These are phyloP conservation scores for Naumovozyma baii DNA, from an alignment of 805 yeast genomes.

Conservation along the genomic window DNA sequence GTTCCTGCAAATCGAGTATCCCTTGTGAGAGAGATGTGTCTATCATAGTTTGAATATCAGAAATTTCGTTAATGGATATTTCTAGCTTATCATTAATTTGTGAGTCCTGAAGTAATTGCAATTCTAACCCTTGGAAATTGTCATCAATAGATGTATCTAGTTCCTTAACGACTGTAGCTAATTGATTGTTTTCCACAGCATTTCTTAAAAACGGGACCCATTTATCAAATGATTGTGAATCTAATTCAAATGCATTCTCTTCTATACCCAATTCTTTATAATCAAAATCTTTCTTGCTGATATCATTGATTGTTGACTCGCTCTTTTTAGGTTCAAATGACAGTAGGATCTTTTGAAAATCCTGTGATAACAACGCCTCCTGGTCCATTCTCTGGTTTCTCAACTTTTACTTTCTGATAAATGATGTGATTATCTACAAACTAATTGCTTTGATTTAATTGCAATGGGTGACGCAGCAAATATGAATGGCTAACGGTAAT, in stretches of 20 bases:
- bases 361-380: slow-evolving; percentile 21
- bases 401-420: too few relatives aligned
- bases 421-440: too few relatives aligned
- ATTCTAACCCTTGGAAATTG: slow-evolving; percentile 27
- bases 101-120: slow-evolving; percentile 26
- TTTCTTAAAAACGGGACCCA: slow-evolving; percentile 28
- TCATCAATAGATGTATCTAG: slow-evolving; percentile 27
- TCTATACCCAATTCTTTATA: neutral
- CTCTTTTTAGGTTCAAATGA: slow-evolving; percentile 9
- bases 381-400: slow-evolving; percentile 17
- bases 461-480: too few relatives aligned
- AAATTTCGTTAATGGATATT: slow-evolving; percentile 52
- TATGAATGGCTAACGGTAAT: too few relatives aligned
- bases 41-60: slow-evolving; percentile 50
- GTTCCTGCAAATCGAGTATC: slow-evolving; percentile 45
- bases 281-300: neutral
- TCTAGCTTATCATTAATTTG: slow-evolving; percentile 27
- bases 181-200: slow-evolving; percentile 19
- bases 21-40: slow-evolving; percentile 42
- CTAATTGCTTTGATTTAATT: too few relatives aligned
- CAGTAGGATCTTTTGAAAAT: slow-evolving; percentile 25
- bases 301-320: neutral
- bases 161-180: slow-evolving; percentile 21
- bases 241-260: slow-evolving; percentile 20
- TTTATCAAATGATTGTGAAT: slow-evolving; percentile 24